Evolutionary conservation across 495 filamentous ascomycete species (phyloP).

Genomic region (Xanthoparmelia taractica): DNA sequence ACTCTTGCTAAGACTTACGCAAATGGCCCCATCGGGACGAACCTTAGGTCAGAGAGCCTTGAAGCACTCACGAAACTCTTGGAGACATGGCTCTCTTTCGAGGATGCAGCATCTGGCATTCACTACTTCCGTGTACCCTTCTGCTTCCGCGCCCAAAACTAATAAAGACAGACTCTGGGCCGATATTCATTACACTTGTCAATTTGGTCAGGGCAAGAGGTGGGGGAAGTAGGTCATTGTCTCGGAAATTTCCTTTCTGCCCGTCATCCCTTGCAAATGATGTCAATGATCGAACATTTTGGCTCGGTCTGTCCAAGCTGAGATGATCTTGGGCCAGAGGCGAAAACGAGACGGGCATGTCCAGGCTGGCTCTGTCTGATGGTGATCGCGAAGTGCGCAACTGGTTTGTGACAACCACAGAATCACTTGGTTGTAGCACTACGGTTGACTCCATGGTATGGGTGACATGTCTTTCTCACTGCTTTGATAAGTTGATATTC

Average conservation of each 20-base stretch:
- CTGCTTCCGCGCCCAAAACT: conserved; percentile 26
- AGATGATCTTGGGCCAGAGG: conserved; percentile 32
- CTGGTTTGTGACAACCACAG: conserved; percentile 65
- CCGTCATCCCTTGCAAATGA: conserved; percentile 16
- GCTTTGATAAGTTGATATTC: neutral
- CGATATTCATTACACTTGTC: conserved; percentile 57
- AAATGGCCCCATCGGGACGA: neutral
- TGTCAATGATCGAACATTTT: neutral
- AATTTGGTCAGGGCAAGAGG: conserved; percentile 57
- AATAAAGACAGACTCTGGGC: conserved; percentile 52
- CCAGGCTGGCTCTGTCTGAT: conserved; percentile 58
- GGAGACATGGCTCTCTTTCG: neutral
- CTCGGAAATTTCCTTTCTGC: conserved; percentile 6
- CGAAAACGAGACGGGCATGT: conserved; percentile 58
- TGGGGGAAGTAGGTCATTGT: conserved; percentile 52
- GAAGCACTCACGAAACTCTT: neutral
- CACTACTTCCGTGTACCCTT: neutral
- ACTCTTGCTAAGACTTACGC: neutral
- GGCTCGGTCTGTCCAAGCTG: neutral
- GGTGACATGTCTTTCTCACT: neutral
- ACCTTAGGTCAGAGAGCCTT: neutral
- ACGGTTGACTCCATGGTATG: conserved; percentile 51
- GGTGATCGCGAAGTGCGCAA: conserved; percentile 63
- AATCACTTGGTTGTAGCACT: conserved; percentile 53
- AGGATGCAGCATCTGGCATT: neutral